A percentile compares a stretch with the other conserved stretches of the same genome.
Conservation (phyloP, 2,329 filamentous ascomycete species). For the Colletotrichum chlorophyti region DNA sequence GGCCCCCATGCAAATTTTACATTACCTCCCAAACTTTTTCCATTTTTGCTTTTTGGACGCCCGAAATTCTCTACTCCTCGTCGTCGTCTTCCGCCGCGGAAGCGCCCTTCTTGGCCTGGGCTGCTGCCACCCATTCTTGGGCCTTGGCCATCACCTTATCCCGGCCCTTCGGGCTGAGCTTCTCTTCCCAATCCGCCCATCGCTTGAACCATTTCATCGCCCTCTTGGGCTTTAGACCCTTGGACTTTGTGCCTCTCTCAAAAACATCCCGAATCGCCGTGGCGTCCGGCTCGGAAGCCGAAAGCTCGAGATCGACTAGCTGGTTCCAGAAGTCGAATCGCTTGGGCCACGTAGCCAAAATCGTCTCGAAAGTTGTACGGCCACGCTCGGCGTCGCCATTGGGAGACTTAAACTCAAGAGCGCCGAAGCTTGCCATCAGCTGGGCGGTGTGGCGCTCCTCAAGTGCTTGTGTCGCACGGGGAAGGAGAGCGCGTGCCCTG, state of each 20-base stretch:
- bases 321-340: slow-evolving; percentile 93
- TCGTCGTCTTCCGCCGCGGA: slow-evolving; percentile 44
- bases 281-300: slow-evolving; percentile 60
- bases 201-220: slow-evolving; percentile 89
- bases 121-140: slow-evolving; percentile 69
- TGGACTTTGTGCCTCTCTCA: slow-evolving; percentile 75
- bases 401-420: slow-evolving; percentile 86
- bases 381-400: slow-evolving; percentile 89
- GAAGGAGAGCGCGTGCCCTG: slow-evolving; percentile 78
- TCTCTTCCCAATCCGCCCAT: slow-evolving; percentile 90
- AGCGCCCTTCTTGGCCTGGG: slow-evolving; percentile 52
- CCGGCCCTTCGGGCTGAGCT: slow-evolving; percentile 55
- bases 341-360: slow-evolving; percentile 86
- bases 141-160: slow-evolving; percentile 76
- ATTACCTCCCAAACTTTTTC: slow-evolving; percentile 22
- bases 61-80: slow-evolving; percentile 36
- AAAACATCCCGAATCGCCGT: slow-evolving; percentile 77
- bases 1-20: slow-evolving; percentile 17
- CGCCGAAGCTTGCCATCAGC: slow-evolving; percentile 86
- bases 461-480: slow-evolving; percentile 85
- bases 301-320: slow-evolving; percentile 83
- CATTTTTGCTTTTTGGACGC: neutral
- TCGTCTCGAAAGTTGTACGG: slow-evolving; percentile 90
- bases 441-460: slow-evolving; percentile 68
- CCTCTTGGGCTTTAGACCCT: slow-evolving; percentile 79